These are phyloP conservation scores for Russula dissimulans DNA, from an alignment of 768 basidiomycete genomes.

Conservation along the genomic window DNA sequence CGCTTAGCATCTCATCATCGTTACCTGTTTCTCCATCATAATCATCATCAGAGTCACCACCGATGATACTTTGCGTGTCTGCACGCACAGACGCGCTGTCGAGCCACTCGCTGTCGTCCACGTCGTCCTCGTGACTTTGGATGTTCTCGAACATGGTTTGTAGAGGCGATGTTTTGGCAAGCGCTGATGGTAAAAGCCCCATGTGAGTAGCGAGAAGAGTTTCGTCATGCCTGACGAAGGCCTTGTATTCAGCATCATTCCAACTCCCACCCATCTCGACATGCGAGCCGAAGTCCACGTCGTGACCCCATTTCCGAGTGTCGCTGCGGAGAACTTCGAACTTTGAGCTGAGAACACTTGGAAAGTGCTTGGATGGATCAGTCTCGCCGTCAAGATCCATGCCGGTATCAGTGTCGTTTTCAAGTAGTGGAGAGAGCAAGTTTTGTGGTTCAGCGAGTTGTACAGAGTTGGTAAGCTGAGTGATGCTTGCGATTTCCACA, in stretches of 20 bases:
- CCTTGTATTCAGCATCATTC: not conserved
- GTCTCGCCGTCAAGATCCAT: not conserved
- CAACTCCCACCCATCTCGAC: not conserved
- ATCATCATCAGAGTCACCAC: not conserved
- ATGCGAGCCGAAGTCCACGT: not conserved
- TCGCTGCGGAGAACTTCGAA: too few species aligned
- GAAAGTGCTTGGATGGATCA: too few species aligned
- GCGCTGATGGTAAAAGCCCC: not conserved
- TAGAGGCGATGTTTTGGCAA: not conserved
- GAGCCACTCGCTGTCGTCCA: not conserved
- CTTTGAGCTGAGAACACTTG: too few species aligned
- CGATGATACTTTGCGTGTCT: not conserved
- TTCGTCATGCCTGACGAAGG: not conserved
- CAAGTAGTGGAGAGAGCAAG: not conserved
- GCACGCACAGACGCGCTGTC: not conserved
- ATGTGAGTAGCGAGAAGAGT: not conserved
- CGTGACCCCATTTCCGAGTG: too few species aligned
- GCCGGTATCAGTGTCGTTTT: not conserved
- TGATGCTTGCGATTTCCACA: not conserved
- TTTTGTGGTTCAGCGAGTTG: not conserved
- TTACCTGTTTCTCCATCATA: not conserved
- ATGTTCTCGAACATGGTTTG: not conserved
- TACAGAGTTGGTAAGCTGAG: not conserved
- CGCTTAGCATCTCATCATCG: slow-evolving; percentile 1
- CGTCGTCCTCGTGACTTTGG: not conserved